Conservation (phyloP, 805 yeast genomes). For the Yamadazyma olivae region DNA sequence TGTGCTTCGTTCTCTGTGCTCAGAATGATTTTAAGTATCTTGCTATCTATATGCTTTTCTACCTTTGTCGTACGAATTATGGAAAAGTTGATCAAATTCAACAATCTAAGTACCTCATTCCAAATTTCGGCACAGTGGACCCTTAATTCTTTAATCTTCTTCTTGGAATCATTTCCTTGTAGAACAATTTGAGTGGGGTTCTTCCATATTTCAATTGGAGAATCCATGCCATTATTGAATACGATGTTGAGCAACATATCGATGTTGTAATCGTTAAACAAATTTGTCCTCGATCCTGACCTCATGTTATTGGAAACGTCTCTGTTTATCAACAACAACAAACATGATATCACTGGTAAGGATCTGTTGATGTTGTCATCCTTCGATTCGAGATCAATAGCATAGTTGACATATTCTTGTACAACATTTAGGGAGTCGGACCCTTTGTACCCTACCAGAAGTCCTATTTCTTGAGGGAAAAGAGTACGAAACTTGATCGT, state of each 20-base stretch:
- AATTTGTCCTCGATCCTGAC: not conserved
- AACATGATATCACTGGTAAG: constrained; percentile 16
- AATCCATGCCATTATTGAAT: constrained; percentile 8
- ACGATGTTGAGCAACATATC: constrained; percentile 7
- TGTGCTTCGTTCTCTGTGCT: constrained; percentile 13
- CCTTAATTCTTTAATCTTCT: constrained; percentile 20
- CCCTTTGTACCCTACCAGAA: not conserved
- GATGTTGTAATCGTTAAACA: not conserved
- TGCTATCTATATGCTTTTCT: not conserved
- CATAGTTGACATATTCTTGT: constrained; percentile 3
- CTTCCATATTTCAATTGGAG: constrained; percentile 25
- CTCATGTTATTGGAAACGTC: constrained; percentile 11
- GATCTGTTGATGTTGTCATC: constrained; percentile 8
- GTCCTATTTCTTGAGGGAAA: constrained; percentile 26
- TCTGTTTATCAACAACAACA: constrained; percentile 22
- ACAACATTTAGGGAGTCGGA: constrained; percentile 1
- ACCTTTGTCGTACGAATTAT: not conserved
- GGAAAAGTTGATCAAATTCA: constrained; percentile 16
- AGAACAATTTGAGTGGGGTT: constrained; percentile 28
- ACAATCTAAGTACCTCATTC: constrained; percentile 32
- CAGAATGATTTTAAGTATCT: not conserved
- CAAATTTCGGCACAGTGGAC: constrained; percentile 31
- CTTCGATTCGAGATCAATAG: not conserved
- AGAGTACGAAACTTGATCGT: constrained; percentile 14
- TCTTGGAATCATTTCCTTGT: constrained; percentile 14